A percentile compares a stretch with the other conserved stretches of the same genome.
phyloP scores from a whole-genome alignment of 176 grass and related monocot genomes.

The Raddia distichophylla region DNA sequence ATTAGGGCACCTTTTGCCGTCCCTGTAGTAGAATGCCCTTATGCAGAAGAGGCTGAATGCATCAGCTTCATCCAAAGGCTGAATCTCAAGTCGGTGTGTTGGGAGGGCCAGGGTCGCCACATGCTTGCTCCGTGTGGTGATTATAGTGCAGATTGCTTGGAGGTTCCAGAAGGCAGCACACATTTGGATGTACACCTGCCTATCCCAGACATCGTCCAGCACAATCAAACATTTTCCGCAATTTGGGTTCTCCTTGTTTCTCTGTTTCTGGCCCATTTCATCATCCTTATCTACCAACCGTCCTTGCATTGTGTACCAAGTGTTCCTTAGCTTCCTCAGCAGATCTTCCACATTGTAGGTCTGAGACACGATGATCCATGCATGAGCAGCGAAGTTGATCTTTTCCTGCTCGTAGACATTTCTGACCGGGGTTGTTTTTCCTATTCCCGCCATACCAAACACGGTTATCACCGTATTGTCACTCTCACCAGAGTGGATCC shows the following conservation, averaged over 20 bases:
- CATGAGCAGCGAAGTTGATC: neutral
- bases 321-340: constrained; percentile 27
- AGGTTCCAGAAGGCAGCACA: constrained; percentile 25
- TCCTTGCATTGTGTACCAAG: neutral
- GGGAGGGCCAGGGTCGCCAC: constrained; percentile 29
- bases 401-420: constrained; percentile 28
- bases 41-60: constrained; percentile 1
- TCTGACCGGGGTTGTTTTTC: constrained; percentile 24
- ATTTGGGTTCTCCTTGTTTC: constrained; percentile 1
- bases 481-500: neutral
- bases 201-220: constrained; percentile 71
- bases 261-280: neutral
- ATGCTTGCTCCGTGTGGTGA: constrained; percentile 48
- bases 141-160: constrained; percentile 26
- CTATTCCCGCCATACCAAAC: constrained; percentile 38
- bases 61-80: neutral
- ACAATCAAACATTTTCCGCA: constrained; percentile 42
- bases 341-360: constrained; percentile 6
- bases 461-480: constrained; percentile 7
- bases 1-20: constrained; percentile 23
- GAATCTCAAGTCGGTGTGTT: neutral
- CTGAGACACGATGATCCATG: constrained; percentile 36
- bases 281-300: neutral
- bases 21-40: constrained; percentile 25
- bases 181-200: constrained; percentile 38